Evolutionary conservation across 2,329 filamentous ascomycete genomes (phyloP).

Genomic region (Sporothrix variecibatus): DNA sequence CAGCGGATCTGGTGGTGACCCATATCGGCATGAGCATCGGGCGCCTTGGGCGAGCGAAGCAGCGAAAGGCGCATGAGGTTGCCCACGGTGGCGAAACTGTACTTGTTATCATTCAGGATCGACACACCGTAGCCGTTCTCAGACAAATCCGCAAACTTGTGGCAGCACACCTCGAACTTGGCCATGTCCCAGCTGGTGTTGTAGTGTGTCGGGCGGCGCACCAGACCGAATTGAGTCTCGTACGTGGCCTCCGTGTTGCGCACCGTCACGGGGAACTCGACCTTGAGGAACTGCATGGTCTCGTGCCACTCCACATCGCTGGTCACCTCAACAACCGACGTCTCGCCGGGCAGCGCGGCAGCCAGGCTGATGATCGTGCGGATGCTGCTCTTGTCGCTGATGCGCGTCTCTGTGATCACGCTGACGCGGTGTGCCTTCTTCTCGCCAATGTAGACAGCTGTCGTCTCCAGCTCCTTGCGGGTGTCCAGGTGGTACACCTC

Average conservation of each 20-base stretch:
- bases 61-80: conserved; percentile 68
- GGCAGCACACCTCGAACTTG: conserved; percentile 76
- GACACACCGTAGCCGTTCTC: conserved; percentile 70
- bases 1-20: conserved; percentile 65
- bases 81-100: conserved; percentile 67
- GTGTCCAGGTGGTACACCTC: conserved; percentile 94
- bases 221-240: conserved; percentile 90
- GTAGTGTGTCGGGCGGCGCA: conserved; percentile 90
- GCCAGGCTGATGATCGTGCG: conserved; percentile 82
- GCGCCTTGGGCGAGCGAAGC: conserved; percentile 66
- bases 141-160: conserved; percentile 72
- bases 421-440: conserved; percentile 74
- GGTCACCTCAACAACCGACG: conserved; percentile 73
- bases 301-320: conserved; percentile 97
- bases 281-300: conserved; percentile 96
- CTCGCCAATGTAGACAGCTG: conserved; percentile 71
- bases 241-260: conserved; percentile 91
- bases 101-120: conserved; percentile 70
- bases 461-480: conserved; percentile 70
- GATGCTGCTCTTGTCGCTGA: conserved; percentile 83
- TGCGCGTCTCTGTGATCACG: conserved; percentile 79
- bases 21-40: conserved; percentile 71
- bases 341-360: conserved; percentile 64
- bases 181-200: conserved; percentile 90
- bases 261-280: conserved; percentile 93